Evolutionary conservation across 2,329 filamentous ascomycete species (phyloP), one percentile per base, ranked within the genome.

Genomic region (Dothistroma septosporum): DNA sequence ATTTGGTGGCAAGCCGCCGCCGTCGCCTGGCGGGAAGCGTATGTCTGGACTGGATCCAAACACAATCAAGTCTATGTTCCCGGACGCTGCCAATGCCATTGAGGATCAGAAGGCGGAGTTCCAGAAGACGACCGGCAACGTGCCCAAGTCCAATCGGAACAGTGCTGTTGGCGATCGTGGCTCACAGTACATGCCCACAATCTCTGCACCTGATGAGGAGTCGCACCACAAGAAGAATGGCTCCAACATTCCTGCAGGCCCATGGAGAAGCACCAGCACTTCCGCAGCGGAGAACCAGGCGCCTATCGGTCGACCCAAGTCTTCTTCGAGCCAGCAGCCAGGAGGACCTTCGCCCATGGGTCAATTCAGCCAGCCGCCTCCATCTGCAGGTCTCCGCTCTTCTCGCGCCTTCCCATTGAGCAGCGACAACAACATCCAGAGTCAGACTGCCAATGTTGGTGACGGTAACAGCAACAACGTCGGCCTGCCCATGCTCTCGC

Each of bases 41-140:
- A 94, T 96, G 75, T 97, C 94, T 50, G 92, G 89, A n/a, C 86
- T 99, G 59, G 93, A 97, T 74, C 84, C 91, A 5, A 91, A 88
- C 33, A 95, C 91, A 24, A 97, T 99, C 77, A 96, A 96, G 77
- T 92, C 91, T 70, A 97, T 99, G 94, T 99, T 99, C 76, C 94
- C 94, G 7, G 94, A 99, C 79, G 94, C 94, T 49, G 94, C 94
- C 14, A 93, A 93, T 47, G 94, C 94, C n/a, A 97, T 99, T 75
- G 93, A 93, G 28, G 96, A 94, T 63, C 93, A 99, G 77, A 97
- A 97, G 80, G 93, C 92, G 61, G 95, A 97, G 75, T 97, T 95
- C 73, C 95, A 92, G 19, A 92, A 97, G 75, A 90, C 96, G 74
- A 96, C 92, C 4, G 94, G 93, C 61, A 32, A 92, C 66, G 87